Evolutionary conservation across 495 filamentous ascomycete species (phyloP), one percentile per base, ranked within the genome.

Genomic region (Tirmania nivea): DNA sequence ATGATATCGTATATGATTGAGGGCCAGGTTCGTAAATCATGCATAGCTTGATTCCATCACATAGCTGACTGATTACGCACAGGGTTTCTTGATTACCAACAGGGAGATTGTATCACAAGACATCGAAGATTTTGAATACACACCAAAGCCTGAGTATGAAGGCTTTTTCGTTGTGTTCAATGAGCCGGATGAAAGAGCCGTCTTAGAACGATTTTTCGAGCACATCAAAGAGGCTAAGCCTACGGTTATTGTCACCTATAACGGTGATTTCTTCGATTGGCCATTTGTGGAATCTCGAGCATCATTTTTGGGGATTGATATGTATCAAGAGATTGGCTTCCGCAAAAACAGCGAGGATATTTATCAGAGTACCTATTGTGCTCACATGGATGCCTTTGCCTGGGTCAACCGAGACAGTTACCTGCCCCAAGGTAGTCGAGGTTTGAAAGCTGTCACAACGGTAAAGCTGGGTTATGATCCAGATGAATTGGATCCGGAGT

Each of bases 1-100:
- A 99, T 99, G 90, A 92, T 99, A 60, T 96, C 92, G 14, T 99
- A 96, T 69, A 99, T 99, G 90, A 96, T 99, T 58, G 90, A 99
- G 61, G 90, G 92, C 1, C 89, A 94, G 68, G 54, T 54, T 35
- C 19, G 34, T 19, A 21, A 20, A n/a, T 55, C 6, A 14, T 55
- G 50, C 14, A 16, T 8, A 19, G 49, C 1, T 34, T 34, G 16
- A 8, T 50, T 12, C 25, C 25, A 16, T 11, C 25, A 19, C 16
- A 16, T 12, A 34, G 49, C 14, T 50, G 14, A 50, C 16, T 2
- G 17, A 45, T 45, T 45, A 3, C 39, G 17, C 45, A 21, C 39
- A 64, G 53, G 90, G 90, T 12, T 96, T 99, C 64, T 69, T 99
- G 7, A 95, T 99, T 64, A 99, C 92, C 7, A 99, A 99, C 65